Percentiles rank a stretch among this genome's conserved stretches.
Evolutionary conservation across 2,329 filamentous ascomycete species (phyloP).

Genomic region (Cercospora sp.): DNA sequence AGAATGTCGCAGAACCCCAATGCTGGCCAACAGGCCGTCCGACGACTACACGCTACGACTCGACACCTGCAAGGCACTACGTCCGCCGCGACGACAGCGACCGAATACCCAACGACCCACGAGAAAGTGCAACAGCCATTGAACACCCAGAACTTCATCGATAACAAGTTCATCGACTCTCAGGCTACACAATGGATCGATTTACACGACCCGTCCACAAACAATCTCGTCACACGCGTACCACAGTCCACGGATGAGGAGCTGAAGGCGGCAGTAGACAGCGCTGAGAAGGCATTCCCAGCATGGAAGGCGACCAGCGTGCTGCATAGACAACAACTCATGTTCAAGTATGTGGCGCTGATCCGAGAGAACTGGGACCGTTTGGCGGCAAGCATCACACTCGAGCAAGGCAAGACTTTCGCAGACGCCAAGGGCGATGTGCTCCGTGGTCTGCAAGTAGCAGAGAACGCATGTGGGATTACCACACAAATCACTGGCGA

Average conservation of each 20-base stretch:
- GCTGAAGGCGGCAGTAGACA: conserved; percentile 71
- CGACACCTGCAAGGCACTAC: conserved; percentile 55
- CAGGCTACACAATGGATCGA: conserved; percentile 72
- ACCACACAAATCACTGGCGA: conserved; percentile 81
- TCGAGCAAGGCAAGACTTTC: conserved; percentile 88
- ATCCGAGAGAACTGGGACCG: conserved; percentile 85
- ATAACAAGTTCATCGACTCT: conserved; percentile 75
- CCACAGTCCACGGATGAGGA: conserved; percentile 79
- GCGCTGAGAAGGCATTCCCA: conserved; percentile 73
- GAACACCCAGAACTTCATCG: conserved; percentile 77
- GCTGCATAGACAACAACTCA: conserved; percentile 75
- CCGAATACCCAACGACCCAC: conserved; percentile 68
- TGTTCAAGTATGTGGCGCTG: conserved; percentile 80
- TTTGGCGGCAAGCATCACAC: conserved; percentile 77
- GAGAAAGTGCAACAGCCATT: conserved; percentile 65
- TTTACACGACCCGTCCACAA: conserved; percentile 78
- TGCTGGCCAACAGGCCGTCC: conserved; percentile 43
- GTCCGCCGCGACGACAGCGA: conserved; percentile 51
- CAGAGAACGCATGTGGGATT: conserved; percentile 77
- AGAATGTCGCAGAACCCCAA: conserved; percentile 38
- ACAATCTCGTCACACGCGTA: conserved; percentile 79
- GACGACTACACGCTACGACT: conserved; percentile 57
- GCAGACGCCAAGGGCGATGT: conserved; percentile 81
- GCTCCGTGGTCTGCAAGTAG: conserved; percentile 77
- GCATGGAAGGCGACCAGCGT: conserved; percentile 72